Conservation (phyloP, 83 land plant genomes). For the Picea abies region DNA sequence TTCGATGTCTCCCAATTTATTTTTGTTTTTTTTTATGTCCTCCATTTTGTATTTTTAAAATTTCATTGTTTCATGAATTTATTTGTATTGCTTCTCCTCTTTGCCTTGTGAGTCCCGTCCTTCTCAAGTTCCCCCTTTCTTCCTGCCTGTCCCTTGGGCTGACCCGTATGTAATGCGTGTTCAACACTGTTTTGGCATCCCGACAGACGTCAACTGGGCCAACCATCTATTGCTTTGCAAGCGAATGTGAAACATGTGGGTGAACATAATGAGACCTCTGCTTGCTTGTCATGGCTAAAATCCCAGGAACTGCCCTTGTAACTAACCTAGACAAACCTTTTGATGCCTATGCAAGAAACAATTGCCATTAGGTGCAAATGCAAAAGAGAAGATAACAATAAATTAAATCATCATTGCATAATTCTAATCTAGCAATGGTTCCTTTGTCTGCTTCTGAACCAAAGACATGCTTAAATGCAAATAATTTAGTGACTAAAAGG, state of each 20-base stretch:
- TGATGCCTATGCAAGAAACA: neutral
- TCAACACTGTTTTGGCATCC: neutral
- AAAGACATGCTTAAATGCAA: neutral
- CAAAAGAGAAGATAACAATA: neutral
- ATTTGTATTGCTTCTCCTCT: neutral
- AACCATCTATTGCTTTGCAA: neutral
- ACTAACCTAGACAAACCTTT: neutral
- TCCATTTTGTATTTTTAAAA: too few relatives aligned
- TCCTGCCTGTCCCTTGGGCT: too few relatives aligned
- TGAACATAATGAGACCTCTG: neutral
- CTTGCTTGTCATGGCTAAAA: neutral
- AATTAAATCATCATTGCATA: neutral
- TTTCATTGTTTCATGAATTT: neutral
- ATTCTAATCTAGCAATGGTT: neutral
- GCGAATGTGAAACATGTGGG: neutral
- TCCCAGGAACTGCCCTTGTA: neutral
- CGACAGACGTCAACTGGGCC: neutral
- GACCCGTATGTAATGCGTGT: neutral
- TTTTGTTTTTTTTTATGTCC: neutral
- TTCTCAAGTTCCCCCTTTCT: neutral
- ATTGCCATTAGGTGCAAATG: neutral
- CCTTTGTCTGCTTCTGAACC: neutral
- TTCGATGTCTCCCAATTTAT: neutral
- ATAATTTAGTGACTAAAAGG: neutral
- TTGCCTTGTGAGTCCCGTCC: neutral